phyloP scores from a whole-genome alignment of 2,329 filamentous ascomycete species.

The Ambrosiella cleistominuta region DNA sequence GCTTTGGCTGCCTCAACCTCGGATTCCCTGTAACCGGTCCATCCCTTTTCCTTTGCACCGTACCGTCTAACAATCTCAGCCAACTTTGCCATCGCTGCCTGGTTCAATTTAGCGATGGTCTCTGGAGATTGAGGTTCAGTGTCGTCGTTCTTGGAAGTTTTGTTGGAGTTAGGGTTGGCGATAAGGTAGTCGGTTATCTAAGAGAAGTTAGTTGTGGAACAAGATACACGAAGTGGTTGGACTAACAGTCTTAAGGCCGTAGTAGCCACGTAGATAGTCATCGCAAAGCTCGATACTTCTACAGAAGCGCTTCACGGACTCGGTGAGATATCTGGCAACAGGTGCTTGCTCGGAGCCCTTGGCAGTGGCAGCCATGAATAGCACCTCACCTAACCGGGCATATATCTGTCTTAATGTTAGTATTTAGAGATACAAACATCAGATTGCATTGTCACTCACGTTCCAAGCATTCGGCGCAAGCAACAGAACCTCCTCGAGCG shows the following conservation, averaged over 20 bases:
- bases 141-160: conserved; percentile 30
- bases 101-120: conserved; percentile 50
- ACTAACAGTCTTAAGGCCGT: conserved; percentile 66
- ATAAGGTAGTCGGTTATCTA: conserved; percentile 36
- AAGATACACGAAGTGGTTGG: background rate
- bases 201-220: conserved; percentile 16
- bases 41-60: conserved; percentile 41
- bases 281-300: conserved; percentile 88
- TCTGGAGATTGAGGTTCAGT: conserved; percentile 33
- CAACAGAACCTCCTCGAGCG: conserved; percentile 77
- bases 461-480: conserved; percentile 90
- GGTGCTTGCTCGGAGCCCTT: conserved; percentile 16
- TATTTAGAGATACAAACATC: background rate
- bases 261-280: conserved; percentile 79
- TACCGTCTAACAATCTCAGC: conserved; percentile 56
- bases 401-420: conserved; percentile 44
- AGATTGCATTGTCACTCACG: conserved; percentile 31
- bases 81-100: conserved; percentile 56
- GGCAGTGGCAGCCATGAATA: conserved; percentile 48
- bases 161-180: conserved; percentile 22
- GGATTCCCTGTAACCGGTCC: conserved; percentile 54
- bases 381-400: conserved; percentile 67
- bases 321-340: conserved; percentile 36
- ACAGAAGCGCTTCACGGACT: conserved; percentile 70
- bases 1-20: conserved; percentile 57